Evolutionary conservation across 768 basidiomycete genomes (phyloP), one percentile per base, ranked within the genome.

Genomic region (Boletus pseudopeckii): DNA sequence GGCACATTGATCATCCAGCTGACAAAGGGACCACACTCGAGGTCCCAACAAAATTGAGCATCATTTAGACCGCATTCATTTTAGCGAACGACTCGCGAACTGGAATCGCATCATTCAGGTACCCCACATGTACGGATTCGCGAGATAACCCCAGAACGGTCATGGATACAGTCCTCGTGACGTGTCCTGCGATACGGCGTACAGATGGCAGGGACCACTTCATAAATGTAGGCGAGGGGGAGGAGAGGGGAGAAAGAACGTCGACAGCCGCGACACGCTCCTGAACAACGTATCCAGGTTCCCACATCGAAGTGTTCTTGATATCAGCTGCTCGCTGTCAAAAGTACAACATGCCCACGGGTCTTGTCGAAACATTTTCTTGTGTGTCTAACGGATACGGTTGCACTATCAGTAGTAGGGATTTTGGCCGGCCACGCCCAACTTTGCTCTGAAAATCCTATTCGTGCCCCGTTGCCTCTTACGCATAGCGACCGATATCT

Each of bases 141-240:
- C 9, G 30, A 32, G 30, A 53, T 50, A 58, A 47, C 45, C 56
- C 41, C 38, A 47, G 40, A 49, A 49, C 15, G 32, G 49, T 24
- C 52, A 34, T 62, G 38, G 52, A 50, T 42, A 58, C 39, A 5
- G 44, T 17, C 33, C 53, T 58, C 15, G 48, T 48, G 48, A 62
- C 44, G 13, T 46, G 40, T 40, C 37, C 46, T 28, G 54, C 49
- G 52, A 33, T 59, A 36, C 37, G 18, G 42, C 36, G 10, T 20
- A 24, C 28, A 28, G 30, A 18, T 49, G 34, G 33, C 34, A 43
- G 17, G 7, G 30, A 48, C 43, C n/a, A 28, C 38, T 20, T 26
- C 22, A 44, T 32, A 20, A 40, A n/a, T 39, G 34, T 11, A 33
- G 33, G 54, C 44, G 53, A 33, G 34, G 40, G 42, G 43, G 28